Evolutionary conservation across 1,139 yeast species (phyloP), one percentile per base, ranked within the genome.

Genomic region (Sugiyamaella paludigena): DNA sequence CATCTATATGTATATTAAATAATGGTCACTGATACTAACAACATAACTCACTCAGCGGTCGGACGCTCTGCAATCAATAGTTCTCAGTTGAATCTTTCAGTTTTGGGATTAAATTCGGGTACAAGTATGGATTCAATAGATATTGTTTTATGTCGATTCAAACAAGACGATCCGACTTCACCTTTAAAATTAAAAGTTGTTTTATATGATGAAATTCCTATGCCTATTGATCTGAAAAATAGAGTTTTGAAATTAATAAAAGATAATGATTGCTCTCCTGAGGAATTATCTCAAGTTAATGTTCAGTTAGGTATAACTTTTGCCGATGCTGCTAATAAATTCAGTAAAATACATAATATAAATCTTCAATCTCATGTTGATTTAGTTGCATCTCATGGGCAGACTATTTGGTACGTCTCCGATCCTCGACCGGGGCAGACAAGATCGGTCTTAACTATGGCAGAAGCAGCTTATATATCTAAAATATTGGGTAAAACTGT

Each of bases 391-490:
- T 52, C 56, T 28, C 58, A 55, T 38, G 58, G 58, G 11, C 58
- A 55, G 35, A 55, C 58, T 4, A 53, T 55, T 35, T 55, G 58
- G 58, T 55, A 55, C 37, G 49, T 51, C 13, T 50, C 58, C 7
- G 58, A 55, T 32, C 57, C 58, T 7, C 35, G 35, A 29, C 53
- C 55, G 1, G 50, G 45, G 6, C 54, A 52, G 41, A 38, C 51
- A 6, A 46, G 51, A 15, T 54, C 58, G 7, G 57, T 53, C 2
- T 41, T 55, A 40, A 55, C 57, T 10, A 47, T 55, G 52, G 58
- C 58, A 7, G 58, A 55, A 39, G 56, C 54, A 7, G 47, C 58
- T 7, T 40, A 45, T 30, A 55, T 55, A 27, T 46, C 58, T 8
- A 45, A 41, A 16, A 50, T 47, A 33, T 27, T 53, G 24, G 45